Evolutionary conservation across 495 filamentous ascomycete genomes (phyloP).

Genomic region (Tetracladium setigerum): DNA sequence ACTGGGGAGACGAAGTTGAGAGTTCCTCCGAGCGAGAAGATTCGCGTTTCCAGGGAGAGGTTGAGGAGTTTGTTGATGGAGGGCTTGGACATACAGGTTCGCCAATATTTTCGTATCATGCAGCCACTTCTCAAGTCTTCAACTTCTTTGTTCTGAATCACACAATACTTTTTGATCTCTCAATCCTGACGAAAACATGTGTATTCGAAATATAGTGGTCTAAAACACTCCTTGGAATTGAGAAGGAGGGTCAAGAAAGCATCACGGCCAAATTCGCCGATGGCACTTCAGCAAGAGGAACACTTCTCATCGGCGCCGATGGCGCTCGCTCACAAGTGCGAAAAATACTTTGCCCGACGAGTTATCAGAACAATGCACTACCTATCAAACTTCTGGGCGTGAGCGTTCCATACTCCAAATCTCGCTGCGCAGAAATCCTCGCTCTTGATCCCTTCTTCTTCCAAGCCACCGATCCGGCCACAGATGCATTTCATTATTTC

Average conservation of each 20-base stretch:
- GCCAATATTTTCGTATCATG: conserved; percentile 26
- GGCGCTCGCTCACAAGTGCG: conserved; percentile 33
- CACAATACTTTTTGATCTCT: no score
- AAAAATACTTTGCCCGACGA: conserved; percentile 25
- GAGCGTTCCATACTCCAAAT: conserved; percentile 30
- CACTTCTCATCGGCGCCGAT: conserved; percentile 34
- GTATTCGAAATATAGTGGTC: conserved; percentile 5
- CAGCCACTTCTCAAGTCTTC: no score
- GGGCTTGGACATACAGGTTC: conserved; percentile 33
- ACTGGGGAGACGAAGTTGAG: conserved; percentile 32
- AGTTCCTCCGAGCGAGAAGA: conserved; percentile 27
- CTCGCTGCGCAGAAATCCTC: conserved; percentile 33
- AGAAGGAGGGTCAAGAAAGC: no score
- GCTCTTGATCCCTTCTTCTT: conserved; percentile 53
- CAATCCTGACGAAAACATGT: no score
- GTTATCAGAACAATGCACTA: conserved; percentile 31
- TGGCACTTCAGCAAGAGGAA: conserved; percentile 26
- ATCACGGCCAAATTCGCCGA: conserved; percentile 26
- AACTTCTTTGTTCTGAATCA: no score
- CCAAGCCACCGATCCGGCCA: conserved; percentile 49
- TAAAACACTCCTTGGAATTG: no score
- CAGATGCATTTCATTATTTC: conserved; percentile 50
- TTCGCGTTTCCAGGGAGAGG: conserved; percentile 34
- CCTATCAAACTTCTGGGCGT: conserved; percentile 43
- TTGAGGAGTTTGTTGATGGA: conserved; percentile 31